Base-by-base conservation (phyloP, 116 monocot species). In the Dioscorea cayenensis region DNA sequence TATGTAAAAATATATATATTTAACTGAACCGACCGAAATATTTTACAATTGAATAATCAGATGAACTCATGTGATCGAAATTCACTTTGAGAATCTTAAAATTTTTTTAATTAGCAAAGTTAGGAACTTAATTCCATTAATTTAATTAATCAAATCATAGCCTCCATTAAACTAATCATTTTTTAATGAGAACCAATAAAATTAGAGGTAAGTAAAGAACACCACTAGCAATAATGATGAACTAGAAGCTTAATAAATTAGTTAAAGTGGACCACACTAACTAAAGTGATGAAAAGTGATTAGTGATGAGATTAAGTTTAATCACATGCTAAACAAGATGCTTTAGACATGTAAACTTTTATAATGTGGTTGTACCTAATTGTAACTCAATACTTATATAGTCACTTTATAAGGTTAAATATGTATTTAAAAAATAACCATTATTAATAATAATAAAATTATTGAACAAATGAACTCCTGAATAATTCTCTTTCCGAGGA, bases 61-160 rank as follows among this genome's bases (percentile, higher is more conserved):
- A 70, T 70, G 29, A 35, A 19, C 28, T 71, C 71, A 72, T n/a
- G 37, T 72, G 61, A n/a, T n/a, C n/a, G n/a, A 62, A 63, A 12
- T 1, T 11, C n/a, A 43, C 38, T 71, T 60, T 61, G 21, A 60
- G 36, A 17, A n/a, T 2, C 23, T 63, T 62, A 60, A 32, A 10
- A n/a, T n/a, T 22, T 38, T 36, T 37, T 72, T 37, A 60, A 55
- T 51, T 52, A 25, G 36, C 14, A 48, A 20, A 38, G 18, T 21
- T 2, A 11, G 67, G 11, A 28, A 48, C 67, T 48, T 67, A 32
- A 32, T 4, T 32, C 25, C 25, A 25, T 25, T 25, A 25, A 25
- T 25, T 25, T 25, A 25, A 62, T 22, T 61, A 63, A 38, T 16
- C 7, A 62, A 43, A 36, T 72, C 6, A 63, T 37, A 62, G 36